phyloP scores from a whole-genome alignment of 495 filamentous ascomycete genomes.

The Articulospora tetracladia region DNA sequence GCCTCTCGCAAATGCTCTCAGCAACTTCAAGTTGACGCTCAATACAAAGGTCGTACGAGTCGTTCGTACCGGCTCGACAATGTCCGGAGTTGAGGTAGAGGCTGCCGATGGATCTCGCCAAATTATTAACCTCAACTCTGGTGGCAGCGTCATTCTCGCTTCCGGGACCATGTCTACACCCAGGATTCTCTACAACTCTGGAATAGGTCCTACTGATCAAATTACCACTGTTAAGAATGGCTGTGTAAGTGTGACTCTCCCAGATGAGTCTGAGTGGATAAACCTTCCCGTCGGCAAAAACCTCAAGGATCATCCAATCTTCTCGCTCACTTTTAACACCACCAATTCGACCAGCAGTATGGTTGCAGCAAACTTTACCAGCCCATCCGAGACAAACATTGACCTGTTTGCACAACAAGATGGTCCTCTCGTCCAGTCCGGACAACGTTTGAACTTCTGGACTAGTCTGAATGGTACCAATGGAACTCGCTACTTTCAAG shows the following conservation, averaged over 20 bases:
- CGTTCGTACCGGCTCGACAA: conserved; percentile 51
- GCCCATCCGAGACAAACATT: conserved; percentile 34
- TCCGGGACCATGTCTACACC: conserved; percentile 65
- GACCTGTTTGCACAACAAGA: conserved; percentile 15
- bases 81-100: conserved; percentile 66
- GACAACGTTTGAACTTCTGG: conserved; percentile 22
- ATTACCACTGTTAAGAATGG: conserved; percentile 52
- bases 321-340: conserved; percentile 35
- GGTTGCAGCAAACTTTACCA: conserved; percentile 38
- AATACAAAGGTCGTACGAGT: conserved; percentile 63
- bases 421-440: conserved; percentile 19
- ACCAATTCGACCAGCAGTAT: conserved; percentile 11
- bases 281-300: conserved; percentile 69
- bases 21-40: conserved; percentile 63
- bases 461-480: conserved; percentile 6
- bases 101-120: conserved; percentile 42
- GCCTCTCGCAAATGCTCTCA: conserved; percentile 49
- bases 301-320: conserved; percentile 65
- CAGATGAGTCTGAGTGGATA: conserved; percentile 55
- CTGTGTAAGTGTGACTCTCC: conserved; percentile 43
- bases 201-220: conserved; percentile 59
- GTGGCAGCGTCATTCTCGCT: conserved; percentile 61
- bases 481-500: conserved; percentile 20
- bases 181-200: conserved; percentile 63
- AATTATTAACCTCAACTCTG: conserved; percentile 39